A percentile compares a stretch with the other conserved stretches of the same genome.
These are phyloP conservation scores for Daucus carota DNA, from an alignment of 129 eudicot species.

Conservation along the genomic window DNA sequence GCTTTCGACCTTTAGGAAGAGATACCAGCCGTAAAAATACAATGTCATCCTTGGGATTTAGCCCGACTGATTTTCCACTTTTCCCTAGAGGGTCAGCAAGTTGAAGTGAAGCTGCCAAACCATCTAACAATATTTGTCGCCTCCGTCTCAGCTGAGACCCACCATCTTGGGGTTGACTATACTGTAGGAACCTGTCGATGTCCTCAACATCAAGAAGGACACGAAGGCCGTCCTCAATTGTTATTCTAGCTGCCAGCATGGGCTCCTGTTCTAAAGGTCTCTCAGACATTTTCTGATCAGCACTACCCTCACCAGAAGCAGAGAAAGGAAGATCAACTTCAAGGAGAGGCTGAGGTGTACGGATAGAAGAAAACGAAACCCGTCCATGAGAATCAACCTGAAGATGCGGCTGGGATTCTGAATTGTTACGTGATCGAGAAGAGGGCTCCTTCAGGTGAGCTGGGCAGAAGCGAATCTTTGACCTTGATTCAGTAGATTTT, in stretches of 20 bases:
- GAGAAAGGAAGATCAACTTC: slow-evolving; percentile 52
- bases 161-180: slow-evolving; percentile 71
- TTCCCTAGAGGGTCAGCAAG: slow-evolving; percentile 88
- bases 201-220: slow-evolving; percentile 87
- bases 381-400: slow-evolving; percentile 73
- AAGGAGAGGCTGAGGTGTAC: slow-evolving; percentile 79
- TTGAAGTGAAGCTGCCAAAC: slow-evolving; percentile 89
- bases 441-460: slow-evolving; percentile 56
- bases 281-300: slow-evolving; percentile 48
- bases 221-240: slow-evolving; percentile 63
- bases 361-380: slow-evolving; percentile 65
- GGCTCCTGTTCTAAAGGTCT: slow-evolving; percentile 89
- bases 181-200: slow-evolving; percentile 62
- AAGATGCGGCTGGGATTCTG: slow-evolving; percentile 72
- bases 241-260: slow-evolving; percentile 82
- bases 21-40: slow-evolving; percentile 75
- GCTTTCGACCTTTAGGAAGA: slow-evolving; percentile 82
- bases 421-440: slow-evolving; percentile 46
- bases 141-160: slow-evolving; percentile 59
- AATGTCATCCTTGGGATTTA: slow-evolving; percentile 70
- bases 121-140: slow-evolving; percentile 70
- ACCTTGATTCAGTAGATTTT: slow-evolving; percentile 47
- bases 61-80: slow-evolving; percentile 44
- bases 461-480: slow-evolving; percentile 61
- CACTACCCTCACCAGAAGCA: slow-evolving; percentile 52